These are phyloP conservation scores for Endotrypanum monterogeii DNA, from an alignment of 208 protist genomes.

Conservation along the genomic window DNA sequence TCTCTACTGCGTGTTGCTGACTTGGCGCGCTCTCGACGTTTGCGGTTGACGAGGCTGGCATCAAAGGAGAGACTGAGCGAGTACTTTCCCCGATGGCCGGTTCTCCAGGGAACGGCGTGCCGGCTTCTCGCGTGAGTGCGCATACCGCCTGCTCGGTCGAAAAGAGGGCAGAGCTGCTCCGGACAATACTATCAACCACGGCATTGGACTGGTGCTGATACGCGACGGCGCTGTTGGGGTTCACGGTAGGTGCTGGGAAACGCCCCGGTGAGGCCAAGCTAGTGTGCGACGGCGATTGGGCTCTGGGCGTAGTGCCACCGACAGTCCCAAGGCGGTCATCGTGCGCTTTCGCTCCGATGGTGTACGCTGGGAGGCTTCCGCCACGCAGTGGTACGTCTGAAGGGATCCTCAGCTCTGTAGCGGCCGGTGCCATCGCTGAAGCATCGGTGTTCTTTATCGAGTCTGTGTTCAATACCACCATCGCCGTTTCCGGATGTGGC, in stretches of 20 bases:
- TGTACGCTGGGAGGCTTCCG: not conserved
- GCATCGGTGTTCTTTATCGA: not conserved
- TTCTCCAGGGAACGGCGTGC: not conserved
- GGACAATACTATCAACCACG: slow-evolving; percentile 26
- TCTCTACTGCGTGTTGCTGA: slow-evolving; percentile 18
- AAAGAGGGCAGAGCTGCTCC: slow-evolving; percentile 17
- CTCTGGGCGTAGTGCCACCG: not conserved
- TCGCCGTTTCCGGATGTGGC: not conserved
- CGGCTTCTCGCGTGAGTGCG: not conserved
- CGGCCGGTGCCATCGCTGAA: not conserved
- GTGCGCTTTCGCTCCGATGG: not conserved
- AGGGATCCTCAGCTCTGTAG: not conserved
- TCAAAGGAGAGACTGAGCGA: not conserved
- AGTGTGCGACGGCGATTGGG: not conserved
- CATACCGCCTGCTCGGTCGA: not conserved
- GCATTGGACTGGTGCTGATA: slow-evolving; percentile 23
- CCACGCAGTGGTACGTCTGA: not conserved
- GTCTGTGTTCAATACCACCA: not conserved
- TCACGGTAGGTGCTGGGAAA: slow-evolving; percentile 10
- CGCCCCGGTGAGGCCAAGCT: not conserved
- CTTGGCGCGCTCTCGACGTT: not conserved
- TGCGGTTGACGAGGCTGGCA: not conserved
- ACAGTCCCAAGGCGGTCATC: not conserved
- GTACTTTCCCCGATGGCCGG: not conserved
- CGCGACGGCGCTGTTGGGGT: not conserved